Conservation (phyloP, 2,329 filamentous ascomycete genomes). For the Epichloe coenophiala region DNA sequence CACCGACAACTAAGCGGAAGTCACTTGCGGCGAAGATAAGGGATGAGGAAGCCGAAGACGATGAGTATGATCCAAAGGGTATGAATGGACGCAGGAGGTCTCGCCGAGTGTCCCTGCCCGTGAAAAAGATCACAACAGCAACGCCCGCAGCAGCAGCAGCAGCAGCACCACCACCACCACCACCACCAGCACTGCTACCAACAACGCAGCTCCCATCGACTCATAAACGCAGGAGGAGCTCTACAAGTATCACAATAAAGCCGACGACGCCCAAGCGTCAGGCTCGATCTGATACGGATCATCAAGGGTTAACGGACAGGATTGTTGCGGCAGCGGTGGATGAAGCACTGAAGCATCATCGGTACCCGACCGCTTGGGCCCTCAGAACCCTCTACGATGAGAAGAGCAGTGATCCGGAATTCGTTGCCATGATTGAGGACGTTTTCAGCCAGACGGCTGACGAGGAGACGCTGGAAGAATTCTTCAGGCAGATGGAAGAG, state of each 20-base stretch:
- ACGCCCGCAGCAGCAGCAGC: constrained; percentile 3
- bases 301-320: constrained; percentile 33
- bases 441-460: constrained; percentile 46
- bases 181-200: constrained; percentile 1
- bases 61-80: constrained; percentile 29
- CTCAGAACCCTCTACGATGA: constrained; percentile 48
- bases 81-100: constrained; percentile 20
- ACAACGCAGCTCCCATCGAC: background rate
- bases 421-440: constrained; percentile 43
- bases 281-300: constrained; percentile 13
- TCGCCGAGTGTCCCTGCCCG: constrained; percentile 17
- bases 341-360: constrained; percentile 40
- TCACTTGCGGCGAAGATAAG: constrained; percentile 11
- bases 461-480: constrained; percentile 35
- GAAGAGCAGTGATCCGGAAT: constrained; percentile 33
- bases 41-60: constrained; percentile 25
- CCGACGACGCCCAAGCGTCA: constrained; percentile 9
- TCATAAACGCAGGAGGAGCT: constrained; percentile 4
- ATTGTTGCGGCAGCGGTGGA: constrained; percentile 45
- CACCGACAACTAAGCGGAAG: constrained; percentile 11
- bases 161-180: constrained; percentile 1
- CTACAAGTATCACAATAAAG: constrained; percentile 5
- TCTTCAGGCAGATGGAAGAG: constrained; percentile 34
- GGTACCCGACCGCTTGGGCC: constrained; percentile 50
- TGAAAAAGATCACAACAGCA: constrained; percentile 11